Evolutionary conservation across 176 grass and related monocot species (phyloP).

Genomic region (Zea luxurians): DNA sequence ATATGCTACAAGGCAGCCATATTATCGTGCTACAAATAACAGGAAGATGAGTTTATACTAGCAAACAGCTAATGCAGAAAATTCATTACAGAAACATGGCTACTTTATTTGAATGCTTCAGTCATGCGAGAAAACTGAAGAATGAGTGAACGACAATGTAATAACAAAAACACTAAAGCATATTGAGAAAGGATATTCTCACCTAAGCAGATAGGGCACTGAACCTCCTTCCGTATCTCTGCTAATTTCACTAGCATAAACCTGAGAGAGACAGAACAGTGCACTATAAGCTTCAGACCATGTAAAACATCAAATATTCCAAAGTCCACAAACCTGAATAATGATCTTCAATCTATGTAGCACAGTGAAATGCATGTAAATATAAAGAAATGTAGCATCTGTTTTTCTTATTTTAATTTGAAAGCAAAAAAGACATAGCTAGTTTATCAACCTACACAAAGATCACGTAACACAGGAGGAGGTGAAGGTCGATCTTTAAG

Average conservation of each 20-base stretch:
- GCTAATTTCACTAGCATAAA: constrained; percentile 64
- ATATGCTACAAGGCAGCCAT: neutral
- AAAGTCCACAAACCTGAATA: neutral
- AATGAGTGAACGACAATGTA: neutral
- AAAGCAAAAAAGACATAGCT: neutral
- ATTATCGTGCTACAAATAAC: neutral
- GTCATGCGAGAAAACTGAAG: constrained; percentile 15
- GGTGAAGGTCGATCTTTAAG: neutral
- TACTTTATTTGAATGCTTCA: neutral
- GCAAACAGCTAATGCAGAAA: constrained; percentile 4
- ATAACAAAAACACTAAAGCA: neutral
- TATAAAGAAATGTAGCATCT: constrained; percentile 8
- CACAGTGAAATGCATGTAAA: neutral
- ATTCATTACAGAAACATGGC: neutral
- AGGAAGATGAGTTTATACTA: constrained; percentile 10
- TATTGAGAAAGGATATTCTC: constrained; percentile 9
- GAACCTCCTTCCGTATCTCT: constrained; percentile 61
- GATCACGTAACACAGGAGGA: neutral
- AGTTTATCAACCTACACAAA: neutral
- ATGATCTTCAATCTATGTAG: neutral
- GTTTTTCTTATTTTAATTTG: neutral
- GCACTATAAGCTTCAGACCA: constrained; percentile 28
- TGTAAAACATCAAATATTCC: constrained; percentile 32
- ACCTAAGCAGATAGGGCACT: constrained; percentile 79
- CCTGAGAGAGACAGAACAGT: constrained; percentile 31